phyloP scores from a whole-genome alignment of 2,329 filamentous ascomycete genomes.

The Hypoxylon sp. region DNA sequence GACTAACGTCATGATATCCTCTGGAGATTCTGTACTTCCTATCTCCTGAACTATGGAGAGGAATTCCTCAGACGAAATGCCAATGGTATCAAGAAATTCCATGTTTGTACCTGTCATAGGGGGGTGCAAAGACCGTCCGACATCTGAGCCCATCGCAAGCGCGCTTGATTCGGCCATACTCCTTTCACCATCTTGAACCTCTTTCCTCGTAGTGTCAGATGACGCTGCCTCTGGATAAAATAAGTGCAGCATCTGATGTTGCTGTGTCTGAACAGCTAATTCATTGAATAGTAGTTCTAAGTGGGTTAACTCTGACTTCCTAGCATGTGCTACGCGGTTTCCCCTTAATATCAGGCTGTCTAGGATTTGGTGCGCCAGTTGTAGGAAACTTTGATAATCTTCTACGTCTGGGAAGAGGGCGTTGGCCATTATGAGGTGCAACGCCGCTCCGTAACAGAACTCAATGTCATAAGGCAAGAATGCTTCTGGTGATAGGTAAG shows the following conservation, averaged over 20 bases:
- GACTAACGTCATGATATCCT: conserved; percentile 10
- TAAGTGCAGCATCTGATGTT: conserved; percentile 41
- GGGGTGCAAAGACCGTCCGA: neutral
- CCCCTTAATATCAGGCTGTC: conserved; percentile 48
- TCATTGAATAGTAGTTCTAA: conserved; percentile 45
- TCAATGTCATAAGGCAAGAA: conserved; percentile 52
- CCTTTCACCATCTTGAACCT: neutral
- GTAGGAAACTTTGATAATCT: conserved; percentile 37
- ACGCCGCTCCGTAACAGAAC: conserved; percentile 48
- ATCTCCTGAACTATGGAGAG: conserved; percentile 51
- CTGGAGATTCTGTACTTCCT: conserved; percentile 10
- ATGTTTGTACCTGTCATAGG: conserved; percentile 37
- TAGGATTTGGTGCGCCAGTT: conserved; percentile 43
- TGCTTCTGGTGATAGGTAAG: no score
- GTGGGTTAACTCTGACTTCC: conserved; percentile 47
- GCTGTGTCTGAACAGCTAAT: conserved; percentile 39
- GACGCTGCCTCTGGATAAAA: conserved; percentile 5
- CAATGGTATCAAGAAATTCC: conserved; percentile 49
- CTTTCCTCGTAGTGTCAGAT: conserved; percentile 1
- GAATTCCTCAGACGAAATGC: conserved; percentile 52
- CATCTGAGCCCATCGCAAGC: neutral
- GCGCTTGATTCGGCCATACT: neutral
- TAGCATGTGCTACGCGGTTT: conserved; percentile 45
- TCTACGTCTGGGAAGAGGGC: conserved; percentile 47
- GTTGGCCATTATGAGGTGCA: conserved; percentile 50